Evolutionary conservation across 2,329 filamentous ascomycete genomes (phyloP), one percentile per base, ranked within the genome.

Genomic region (Scedosporium apiospermum): DNA sequence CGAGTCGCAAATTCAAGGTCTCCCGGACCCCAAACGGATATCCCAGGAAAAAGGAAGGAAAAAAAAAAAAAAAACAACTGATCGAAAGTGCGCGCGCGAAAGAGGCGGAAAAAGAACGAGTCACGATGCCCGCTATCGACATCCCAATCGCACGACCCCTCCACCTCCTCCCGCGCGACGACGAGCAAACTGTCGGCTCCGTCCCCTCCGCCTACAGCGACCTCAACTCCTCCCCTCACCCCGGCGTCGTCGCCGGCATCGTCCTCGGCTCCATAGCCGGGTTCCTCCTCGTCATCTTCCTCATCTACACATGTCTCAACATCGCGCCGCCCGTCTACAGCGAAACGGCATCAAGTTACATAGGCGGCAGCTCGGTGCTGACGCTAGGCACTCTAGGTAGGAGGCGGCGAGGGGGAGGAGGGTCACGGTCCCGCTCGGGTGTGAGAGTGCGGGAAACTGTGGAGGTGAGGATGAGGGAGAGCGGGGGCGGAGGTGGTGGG

Each of bases 261-360:
- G 76, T 78, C 4, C 71, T 80, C 60, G 78, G 77, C 65, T 73
- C 76, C 51, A 74, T 80, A 58, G 76, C 72, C 30, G 83, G 77
- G 61, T 81, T 85, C 69, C 69, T 85, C 38, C 73, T 86, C 41
- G 65, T 84, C 12, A 71, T 85, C 34, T 79, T 80, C 70, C 68
- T 84, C 12, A 66, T 84, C 63, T 83, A 82, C 69, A 75, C 77
- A 2, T 75, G 74, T n/a, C 71, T 82, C 34, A 78, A 79, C 64
- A 74, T 78, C 34, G 75, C 74, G 1, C 77, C 75, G 1, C 68
- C 72, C 44, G 69, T 70, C 62, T 62, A 63, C 21, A n/a, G 27
- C 26, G 49, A 57, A 30, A 44, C 60, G 23, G 62, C 64, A 16
- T 65, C 66, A 23, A 63, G 69, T 12, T 55, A 66, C 61, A 65